Evolutionary conservation across 108 stramenopile genomes (phyloP), one percentile per base, ranked within the genome.

Genomic region (Cyclostephanos invisitatus): DNA sequence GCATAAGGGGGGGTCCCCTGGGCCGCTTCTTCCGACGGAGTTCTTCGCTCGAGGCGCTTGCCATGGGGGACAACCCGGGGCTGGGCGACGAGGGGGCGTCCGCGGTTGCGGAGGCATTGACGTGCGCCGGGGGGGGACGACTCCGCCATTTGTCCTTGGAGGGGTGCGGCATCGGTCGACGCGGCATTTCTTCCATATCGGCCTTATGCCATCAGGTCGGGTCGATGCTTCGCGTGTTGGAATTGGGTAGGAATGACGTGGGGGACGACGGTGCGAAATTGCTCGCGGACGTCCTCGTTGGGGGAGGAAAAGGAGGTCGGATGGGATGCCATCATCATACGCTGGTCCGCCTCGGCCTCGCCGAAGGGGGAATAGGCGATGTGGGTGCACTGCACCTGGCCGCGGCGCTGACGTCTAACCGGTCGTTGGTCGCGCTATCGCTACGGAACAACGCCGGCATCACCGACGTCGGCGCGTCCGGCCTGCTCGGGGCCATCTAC

Each of bases 241-340:
- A 84, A 51, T 70, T 90, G 65, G 68, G 72, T 40, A 77, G 63
- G 42, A 90, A 90, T 56, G 46, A 67, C 11, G 77, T 90, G 57
- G 73, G 79, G 5, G 56, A 76, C 12, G 48, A 61, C 6, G 86
- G 84, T 10, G 84, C 75, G 5, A 60, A 56, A 21, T n/a, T 68
- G 28, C 18, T 90, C 20, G 82, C 87, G 2, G 62, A 78, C 24
- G 64, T 50, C 11, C 58, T 87, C 51, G 59, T 81, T 25, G 49
- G 27, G 14, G 46, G 67, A 9, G 36, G 7, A 36, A 36, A 36
- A 6, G 36, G 3, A 3, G 10, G 40, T 4, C 7, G 40, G 3
- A n/a, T 1, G 40, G 1, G 10, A 11, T 70, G 50, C 53, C 59
- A 5, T 49, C 25, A 35, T 54, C 59, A 60, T n/a, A 35, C 17